Conservation (phyloP, 2,329 filamentous ascomycete species). For the Thielaviopsis punctulata region DNA sequence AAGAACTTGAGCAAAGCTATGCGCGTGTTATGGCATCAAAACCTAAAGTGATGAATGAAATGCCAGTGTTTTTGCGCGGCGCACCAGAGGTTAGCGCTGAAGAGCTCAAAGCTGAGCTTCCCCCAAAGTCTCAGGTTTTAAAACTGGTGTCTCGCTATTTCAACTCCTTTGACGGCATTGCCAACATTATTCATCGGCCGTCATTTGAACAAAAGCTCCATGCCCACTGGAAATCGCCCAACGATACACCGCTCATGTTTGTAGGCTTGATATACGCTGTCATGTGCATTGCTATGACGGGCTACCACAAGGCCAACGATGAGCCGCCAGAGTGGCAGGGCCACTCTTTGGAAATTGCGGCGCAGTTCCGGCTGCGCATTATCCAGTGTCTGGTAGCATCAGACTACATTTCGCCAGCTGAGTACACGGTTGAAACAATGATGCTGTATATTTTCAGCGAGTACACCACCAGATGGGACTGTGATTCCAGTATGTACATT, state of each 20-base stretch:
- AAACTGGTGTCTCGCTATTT: conserved; percentile 80
- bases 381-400: conserved; percentile 62
- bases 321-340: conserved; percentile 65
- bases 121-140: conserved; percentile 66
- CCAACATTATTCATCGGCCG: conserved; percentile 63
- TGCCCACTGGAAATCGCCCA: conserved; percentile 52
- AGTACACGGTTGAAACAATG: conserved; percentile 64
- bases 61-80: conserved; percentile 65
- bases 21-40: conserved; percentile 57
- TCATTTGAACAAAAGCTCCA: conserved; percentile 63
- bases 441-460: conserved; percentile 62
- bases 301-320: conserved; percentile 62
- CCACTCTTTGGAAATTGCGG: conserved; percentile 39
- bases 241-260: conserved; percentile 60
- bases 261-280: conserved; percentile 60
- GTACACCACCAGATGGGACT: conserved; percentile 55
- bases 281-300: conserved; percentile 60
- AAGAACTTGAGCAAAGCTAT: conserved; percentile 70
- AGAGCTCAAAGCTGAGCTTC: conserved; percentile 66
- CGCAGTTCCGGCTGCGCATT: conserved; percentile 51
- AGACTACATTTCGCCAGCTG: conserved; percentile 59
- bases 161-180: conserved; percentile 57
- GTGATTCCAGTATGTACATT: conserved; percentile 49
- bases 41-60: conserved; percentile 39
- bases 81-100: conserved; percentile 52